Evolutionary conservation across 345 rosid genomes (phyloP).

Genomic region (Luvunga scandens): DNA sequence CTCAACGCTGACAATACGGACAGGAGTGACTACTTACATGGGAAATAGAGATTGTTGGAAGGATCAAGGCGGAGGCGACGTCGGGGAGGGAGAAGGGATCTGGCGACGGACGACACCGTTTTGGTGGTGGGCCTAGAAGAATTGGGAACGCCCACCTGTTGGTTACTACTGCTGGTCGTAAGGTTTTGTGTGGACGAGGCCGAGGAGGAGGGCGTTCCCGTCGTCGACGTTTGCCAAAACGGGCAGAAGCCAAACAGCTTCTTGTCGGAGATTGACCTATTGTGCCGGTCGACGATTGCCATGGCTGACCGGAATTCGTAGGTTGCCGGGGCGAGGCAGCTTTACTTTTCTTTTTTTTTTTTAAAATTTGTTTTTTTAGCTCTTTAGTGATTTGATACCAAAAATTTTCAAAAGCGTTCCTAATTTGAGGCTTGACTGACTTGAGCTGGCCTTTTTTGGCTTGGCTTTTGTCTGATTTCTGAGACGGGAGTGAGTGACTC

Average conservation of each 20-base stretch:
- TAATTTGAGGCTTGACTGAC: too few relatives aligned
- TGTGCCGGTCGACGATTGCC: conserved; percentile 51
- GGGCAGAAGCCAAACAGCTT: conserved; percentile 67
- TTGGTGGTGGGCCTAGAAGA: conserved; percentile 38
- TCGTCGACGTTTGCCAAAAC: conserved; percentile 61
- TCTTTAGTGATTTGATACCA: neutral
- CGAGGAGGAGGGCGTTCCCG: conserved; percentile 39
- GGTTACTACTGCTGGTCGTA: conserved; percentile 31
- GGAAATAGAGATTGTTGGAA: conserved; percentile 68
- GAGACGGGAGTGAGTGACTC: neutral
- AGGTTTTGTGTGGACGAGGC: conserved; percentile 59
- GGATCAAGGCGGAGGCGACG: conserved; percentile 96
- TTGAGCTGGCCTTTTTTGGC: neutral
- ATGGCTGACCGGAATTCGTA: conserved; percentile 26
- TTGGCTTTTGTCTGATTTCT: neutral
- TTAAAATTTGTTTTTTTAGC: too few relatives aligned
- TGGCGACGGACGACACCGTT: conserved; percentile 73
- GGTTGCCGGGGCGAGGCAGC: neutral
- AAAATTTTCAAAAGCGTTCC: too few relatives aligned
- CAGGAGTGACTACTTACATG: conserved; percentile 45
- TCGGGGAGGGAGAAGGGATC: conserved; percentile 82
- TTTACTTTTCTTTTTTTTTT: too few relatives aligned
- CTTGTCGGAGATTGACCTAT: conserved; percentile 36
- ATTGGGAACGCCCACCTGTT: conserved; percentile 28
- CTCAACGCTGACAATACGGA: conserved; percentile 27